These are phyloP conservation scores for Leccinum variicolor DNA, from an alignment of 768 basidiomycete species.

Conservation along the genomic window DNA sequence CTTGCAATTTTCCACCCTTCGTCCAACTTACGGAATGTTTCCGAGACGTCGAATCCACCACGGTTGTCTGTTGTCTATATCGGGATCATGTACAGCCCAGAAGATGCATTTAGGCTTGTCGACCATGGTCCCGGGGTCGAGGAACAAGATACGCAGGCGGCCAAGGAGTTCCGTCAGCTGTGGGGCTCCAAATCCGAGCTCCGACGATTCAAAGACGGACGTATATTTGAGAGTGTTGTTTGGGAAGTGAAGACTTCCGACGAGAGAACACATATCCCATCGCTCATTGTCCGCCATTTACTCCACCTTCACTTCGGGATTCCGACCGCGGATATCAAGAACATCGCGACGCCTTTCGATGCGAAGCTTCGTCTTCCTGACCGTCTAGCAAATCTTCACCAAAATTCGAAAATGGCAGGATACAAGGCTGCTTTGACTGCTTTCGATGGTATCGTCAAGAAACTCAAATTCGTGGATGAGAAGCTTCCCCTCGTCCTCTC, in stretches of 20 bases:
- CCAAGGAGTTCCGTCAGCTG: constrained; percentile 68
- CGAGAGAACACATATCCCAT: constrained; percentile 75
- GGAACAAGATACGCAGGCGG: constrained; percentile 47
- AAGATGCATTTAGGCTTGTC: constrained; percentile 77
- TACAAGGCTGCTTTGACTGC: constrained; percentile 74
- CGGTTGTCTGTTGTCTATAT: constrained; percentile 53
- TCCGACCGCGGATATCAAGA: constrained; percentile 43
- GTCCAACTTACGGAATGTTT: constrained; percentile 42
- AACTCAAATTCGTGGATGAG: constrained; percentile 69
- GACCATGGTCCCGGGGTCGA: constrained; percentile 88
- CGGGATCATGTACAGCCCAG: constrained; percentile 71
- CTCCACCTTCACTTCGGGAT: constrained; percentile 77
- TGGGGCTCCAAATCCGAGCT: constrained; percentile 95
- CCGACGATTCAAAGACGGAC: constrained; percentile 93
- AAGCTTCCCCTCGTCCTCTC: constrained; percentile 74
- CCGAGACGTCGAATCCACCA: constrained; percentile 52
- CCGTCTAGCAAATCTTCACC: constrained; percentile 40
- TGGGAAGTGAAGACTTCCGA: constrained; percentile 87
- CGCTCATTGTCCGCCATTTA: constrained; percentile 69
- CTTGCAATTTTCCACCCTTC: constrained; percentile 58
- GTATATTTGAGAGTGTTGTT: constrained; percentile 91
- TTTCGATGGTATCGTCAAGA: constrained; percentile 74
- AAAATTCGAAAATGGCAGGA: constrained; percentile 39
- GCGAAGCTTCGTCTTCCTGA: constrained; percentile 56
- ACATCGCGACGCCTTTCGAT: constrained; percentile 61